Evolutionary conservation across 257 asterid genomes (phyloP).

Genomic region (Solanum infundibuliforme): DNA sequence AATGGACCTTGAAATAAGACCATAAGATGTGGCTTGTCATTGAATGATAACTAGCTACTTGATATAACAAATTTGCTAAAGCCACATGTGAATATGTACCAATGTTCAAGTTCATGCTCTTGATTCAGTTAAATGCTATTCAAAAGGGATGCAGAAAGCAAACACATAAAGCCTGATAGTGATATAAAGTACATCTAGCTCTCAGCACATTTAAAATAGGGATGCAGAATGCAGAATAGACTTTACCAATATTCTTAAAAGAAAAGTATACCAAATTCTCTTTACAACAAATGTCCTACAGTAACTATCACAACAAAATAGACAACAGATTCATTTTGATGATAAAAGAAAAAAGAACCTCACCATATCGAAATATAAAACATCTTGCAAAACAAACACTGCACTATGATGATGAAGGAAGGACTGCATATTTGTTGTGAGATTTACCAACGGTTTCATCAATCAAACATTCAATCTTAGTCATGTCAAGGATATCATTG

Average conservation of each 20-base stretch:
- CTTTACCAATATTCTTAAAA: not conserved
- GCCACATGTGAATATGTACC: not conserved
- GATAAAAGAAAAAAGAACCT: not conserved
- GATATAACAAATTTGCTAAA: not conserved
- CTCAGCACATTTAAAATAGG: not conserved
- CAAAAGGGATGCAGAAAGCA: not conserved
- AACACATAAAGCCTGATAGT: not conserved
- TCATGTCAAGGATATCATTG: not conserved
- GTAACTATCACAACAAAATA: not conserved
- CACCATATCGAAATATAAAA: not conserved
- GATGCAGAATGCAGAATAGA: not conserved
- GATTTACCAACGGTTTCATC: not conserved
- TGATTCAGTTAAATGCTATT: not conserved
- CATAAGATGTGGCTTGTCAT: not conserved
- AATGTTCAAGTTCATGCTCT: not conserved
- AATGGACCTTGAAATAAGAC: not conserved
- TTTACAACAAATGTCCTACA: not conserved
- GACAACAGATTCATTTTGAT: not conserved
- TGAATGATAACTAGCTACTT: not conserved
- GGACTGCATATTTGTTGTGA: not conserved
- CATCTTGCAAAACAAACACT: not conserved
- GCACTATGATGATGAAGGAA: not conserved
- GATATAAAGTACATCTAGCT: not conserved
- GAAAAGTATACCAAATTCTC: not conserved
- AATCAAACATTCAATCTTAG: not conserved